Conservation (phyloP, 2,329 filamentous ascomycete genomes). For the Hymenoscyphus scutula region DNA sequence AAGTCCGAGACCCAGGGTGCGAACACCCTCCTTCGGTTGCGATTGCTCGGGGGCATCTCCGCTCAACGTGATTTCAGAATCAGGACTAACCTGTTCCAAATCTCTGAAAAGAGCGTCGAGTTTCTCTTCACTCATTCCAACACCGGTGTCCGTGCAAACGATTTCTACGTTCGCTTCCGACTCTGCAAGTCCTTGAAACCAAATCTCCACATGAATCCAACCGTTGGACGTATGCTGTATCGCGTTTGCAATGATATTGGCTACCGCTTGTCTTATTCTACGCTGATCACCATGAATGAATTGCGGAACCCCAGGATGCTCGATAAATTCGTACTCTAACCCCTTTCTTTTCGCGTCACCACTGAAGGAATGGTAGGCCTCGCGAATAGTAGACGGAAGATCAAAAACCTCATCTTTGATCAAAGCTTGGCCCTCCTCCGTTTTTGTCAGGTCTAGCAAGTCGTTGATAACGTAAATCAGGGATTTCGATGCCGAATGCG, state of each 20-base stretch:
- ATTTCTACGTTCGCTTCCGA: constrained; percentile 68
- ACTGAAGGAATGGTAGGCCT: constrained; percentile 72
- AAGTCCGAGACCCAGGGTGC: constrained; percentile 74
- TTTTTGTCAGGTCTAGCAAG: constrained; percentile 82
- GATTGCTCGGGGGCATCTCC: constrained; percentile 2
- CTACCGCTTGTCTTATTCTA: constrained; percentile 76
- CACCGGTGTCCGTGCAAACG: constrained; percentile 71
- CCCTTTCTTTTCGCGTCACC: constrained; percentile 74
- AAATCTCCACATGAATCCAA: constrained; percentile 67
- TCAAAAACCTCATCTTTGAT: constrained; percentile 81
- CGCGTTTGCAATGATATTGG: constrained; percentile 82
- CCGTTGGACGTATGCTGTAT: constrained; percentile 73
- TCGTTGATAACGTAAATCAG: constrained; percentile 94
- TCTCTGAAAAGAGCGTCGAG: constrained; percentile 58
- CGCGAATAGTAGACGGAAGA: constrained; percentile 65
- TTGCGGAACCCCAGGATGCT: constrained; percentile 66
- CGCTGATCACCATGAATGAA: constrained; percentile 76
- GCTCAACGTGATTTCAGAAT: constrained; percentile 38
- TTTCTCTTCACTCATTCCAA: constrained; percentile 62
- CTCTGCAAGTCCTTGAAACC: constrained; percentile 53
- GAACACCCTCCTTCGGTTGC: constrained; percentile 38
- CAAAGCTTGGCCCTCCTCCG: constrained; percentile 75
- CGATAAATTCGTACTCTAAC: constrained; percentile 65
- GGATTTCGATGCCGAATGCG: constrained; percentile 88
- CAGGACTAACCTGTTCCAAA: constrained; percentile 55